Conservation (phyloP, 2,329 filamentous ascomycete species). For the Scorias spongiosa region DNA sequence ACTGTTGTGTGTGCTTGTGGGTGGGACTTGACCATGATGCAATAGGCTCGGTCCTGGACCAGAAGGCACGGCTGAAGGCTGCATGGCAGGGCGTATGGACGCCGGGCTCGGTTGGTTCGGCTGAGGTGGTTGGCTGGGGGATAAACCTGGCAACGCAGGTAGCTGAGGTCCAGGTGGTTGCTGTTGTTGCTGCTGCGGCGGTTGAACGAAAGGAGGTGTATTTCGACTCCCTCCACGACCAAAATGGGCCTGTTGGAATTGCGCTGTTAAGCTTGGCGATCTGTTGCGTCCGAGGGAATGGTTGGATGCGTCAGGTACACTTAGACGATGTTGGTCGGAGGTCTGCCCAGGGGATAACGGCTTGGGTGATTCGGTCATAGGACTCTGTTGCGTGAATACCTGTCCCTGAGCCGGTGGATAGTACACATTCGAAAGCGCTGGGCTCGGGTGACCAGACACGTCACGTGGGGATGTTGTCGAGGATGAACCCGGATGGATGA, state of each 20-base stretch:
- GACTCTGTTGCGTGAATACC: conserved; percentile 51
- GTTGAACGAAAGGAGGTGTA: conserved; percentile 34
- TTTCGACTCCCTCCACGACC: conserved; percentile 43
- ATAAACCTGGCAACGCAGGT: conserved; percentile 26
- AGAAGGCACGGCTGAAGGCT: conserved; percentile 7
- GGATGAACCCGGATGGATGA: conserved; percentile 17
- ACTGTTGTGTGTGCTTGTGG: conserved; percentile 9
- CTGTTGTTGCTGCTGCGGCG: conserved; percentile 17
- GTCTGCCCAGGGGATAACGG: conserved; percentile 55
- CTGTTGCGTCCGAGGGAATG: conserved; percentile 36
- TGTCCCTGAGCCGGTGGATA: conserved; percentile 24
- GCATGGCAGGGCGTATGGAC: conserved; percentile 8
- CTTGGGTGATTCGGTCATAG: conserved; percentile 76
- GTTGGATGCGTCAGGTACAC: conserved; percentile 29
- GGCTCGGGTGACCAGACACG: conserved; percentile 19
- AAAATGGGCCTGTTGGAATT: conserved; percentile 50
- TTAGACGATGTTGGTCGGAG: conserved; percentile 35
- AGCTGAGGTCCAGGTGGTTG: conserved; percentile 8
- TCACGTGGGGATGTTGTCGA: conserved; percentile 21
- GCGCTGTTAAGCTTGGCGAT: conserved; percentile 50
- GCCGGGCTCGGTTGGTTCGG: neutral
- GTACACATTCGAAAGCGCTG: conserved; percentile 13
- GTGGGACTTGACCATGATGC: conserved; percentile 21
- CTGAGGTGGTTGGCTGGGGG: conserved; percentile 8
- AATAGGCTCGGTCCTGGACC: conserved; percentile 23